Evolutionary conservation across 208 protist species (phyloP).

Genomic region (Trypanosomatidae sp.): DNA sequence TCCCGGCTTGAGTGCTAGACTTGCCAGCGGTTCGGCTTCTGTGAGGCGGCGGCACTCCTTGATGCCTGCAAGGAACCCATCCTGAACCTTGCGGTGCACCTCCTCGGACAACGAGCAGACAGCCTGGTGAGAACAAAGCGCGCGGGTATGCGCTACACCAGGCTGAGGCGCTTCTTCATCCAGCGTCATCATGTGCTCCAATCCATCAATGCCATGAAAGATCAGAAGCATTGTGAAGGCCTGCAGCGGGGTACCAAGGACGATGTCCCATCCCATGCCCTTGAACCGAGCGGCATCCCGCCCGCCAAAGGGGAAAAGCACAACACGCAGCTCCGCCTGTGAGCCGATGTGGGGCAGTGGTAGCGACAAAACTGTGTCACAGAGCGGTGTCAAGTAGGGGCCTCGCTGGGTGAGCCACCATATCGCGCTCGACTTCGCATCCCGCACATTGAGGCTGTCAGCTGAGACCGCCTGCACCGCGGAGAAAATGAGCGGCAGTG

Average conservation of each 20-base stretch:
- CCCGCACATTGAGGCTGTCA: conserved; percentile 46
- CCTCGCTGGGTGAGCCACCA: conserved; percentile 56
- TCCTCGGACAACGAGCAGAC: conserved; percentile 4
- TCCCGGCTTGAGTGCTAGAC: conserved; percentile 31
- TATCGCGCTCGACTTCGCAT: conserved; percentile 22
- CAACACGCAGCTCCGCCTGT: conserved; percentile 44
- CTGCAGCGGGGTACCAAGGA: conserved; percentile 54
- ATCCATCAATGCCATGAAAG: conserved; percentile 36
- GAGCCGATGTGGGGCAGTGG: conserved; percentile 38
- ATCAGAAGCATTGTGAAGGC: conserved; percentile 66
- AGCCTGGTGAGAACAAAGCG: background rate
- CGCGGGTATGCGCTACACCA: conserved; percentile 1
- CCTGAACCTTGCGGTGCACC: conserved; percentile 26
- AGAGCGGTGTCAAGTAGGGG: conserved; percentile 47
- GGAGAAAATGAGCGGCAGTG: conserved; percentile 56
- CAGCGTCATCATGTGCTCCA: conserved; percentile 22
- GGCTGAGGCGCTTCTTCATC: background rate
- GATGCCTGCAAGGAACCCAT: conserved; percentile 55
- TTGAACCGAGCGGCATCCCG: conserved; percentile 48
- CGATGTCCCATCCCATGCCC: conserved; percentile 61
- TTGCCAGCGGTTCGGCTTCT: conserved; percentile 35
- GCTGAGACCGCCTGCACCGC: conserved; percentile 39
- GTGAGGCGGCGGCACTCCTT: conserved; percentile 50
- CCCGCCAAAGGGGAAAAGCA: conserved; percentile 70
- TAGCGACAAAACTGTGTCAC: conserved; percentile 49